phyloP scores from a whole-genome alignment of 23 red algal species.

The Pyropia yezoensis region DNA sequence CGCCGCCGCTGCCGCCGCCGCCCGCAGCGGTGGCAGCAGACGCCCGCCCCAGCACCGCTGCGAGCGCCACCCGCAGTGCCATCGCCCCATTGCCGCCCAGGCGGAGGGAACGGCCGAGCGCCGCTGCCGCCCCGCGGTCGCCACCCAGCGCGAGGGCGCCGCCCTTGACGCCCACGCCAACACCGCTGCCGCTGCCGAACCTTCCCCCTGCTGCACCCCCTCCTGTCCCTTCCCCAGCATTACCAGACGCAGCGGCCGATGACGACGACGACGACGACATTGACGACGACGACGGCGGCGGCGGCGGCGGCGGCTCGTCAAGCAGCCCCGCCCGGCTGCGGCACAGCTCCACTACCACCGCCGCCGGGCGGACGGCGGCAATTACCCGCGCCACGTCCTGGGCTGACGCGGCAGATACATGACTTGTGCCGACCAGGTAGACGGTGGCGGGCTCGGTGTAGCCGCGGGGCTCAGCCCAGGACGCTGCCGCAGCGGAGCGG shows the following conservation, averaged over 20 bases:
- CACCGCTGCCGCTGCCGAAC: background rate
- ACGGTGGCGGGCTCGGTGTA: constrained; percentile 2
- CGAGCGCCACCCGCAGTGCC: background rate
- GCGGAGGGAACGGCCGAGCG: too few species aligned
- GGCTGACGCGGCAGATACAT: background rate
- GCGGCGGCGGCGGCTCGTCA: background rate
- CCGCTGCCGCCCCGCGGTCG: too few species aligned
- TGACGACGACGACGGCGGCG: background rate
- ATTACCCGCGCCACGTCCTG: background rate
- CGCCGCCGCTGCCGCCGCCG: background rate
- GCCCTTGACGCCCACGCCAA: background rate
- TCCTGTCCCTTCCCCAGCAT: background rate
- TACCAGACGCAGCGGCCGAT: background rate
- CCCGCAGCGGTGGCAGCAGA: background rate
- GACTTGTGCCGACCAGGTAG: background rate
- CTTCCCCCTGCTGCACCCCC: background rate
- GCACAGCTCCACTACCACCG: constrained; percentile 38
- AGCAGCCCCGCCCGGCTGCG: constrained; percentile 18
- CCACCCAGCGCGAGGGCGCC: background rate
- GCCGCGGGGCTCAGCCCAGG: background rate
- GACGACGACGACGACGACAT: background rate
- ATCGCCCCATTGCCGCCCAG: background rate
- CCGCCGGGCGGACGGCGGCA: background rate
- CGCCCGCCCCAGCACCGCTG: background rate
- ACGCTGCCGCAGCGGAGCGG: background rate